These are phyloP conservation scores for Prunus persica DNA, from an alignment of 306 rosid genomes.

Conservation along the genomic window DNA sequence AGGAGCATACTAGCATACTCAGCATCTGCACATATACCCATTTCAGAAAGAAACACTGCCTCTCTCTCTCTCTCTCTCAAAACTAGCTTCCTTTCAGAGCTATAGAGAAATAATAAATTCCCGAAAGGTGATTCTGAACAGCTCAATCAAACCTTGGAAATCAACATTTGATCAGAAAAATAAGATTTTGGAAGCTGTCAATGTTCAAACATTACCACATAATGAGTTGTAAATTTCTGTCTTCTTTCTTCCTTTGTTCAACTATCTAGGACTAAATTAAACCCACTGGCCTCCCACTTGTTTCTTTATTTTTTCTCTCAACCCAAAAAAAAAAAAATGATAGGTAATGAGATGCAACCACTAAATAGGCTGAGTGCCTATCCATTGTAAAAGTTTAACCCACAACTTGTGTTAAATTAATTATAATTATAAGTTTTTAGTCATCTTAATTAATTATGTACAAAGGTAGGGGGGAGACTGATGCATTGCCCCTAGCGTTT, in stretches of 20 bases:
- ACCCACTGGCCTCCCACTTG: conserved; percentile 14
- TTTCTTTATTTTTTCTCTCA: not conserved
- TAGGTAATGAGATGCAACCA: not conserved
- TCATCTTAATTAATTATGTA: not conserved
- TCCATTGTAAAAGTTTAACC: not conserved
- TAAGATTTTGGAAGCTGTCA: conserved; percentile 24
- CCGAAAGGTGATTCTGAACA: conserved; percentile 22
- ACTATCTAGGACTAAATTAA: conserved; percentile 19
- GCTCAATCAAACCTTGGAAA: conserved; percentile 33
- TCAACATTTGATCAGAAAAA: conserved; percentile 9
- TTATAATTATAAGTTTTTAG: not conserved
- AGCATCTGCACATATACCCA: too few species aligned
- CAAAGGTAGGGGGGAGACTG: not conserved
- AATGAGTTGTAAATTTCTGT: conserved; percentile 33
- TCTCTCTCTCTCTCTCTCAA: too few species aligned
- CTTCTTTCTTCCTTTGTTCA: conserved; percentile 1
- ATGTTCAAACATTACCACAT: conserved; percentile 19
- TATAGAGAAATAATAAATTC: conserved; percentile 12
- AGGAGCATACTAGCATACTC: too few species aligned
- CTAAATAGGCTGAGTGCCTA: not conserved
- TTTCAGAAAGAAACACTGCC: too few species aligned
- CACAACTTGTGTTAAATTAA: not conserved
- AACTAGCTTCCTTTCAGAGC: not conserved
- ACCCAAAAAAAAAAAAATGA: not conserved
- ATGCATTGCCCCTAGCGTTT: not conserved